Conservation (phyloP, 371 early-diverging fungal species). For the Mucor irregularis region DNA sequence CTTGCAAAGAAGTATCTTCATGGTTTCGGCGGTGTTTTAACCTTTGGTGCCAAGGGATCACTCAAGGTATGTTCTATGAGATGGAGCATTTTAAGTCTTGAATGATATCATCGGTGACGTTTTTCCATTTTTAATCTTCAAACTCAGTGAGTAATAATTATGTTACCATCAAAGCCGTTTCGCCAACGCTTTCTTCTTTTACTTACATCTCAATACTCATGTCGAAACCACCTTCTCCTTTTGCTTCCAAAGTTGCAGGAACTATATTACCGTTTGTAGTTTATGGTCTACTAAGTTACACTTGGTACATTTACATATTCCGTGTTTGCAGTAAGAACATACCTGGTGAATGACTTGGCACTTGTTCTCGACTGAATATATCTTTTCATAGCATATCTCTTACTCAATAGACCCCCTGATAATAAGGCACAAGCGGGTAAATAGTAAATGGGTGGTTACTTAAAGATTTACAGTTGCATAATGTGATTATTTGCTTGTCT, state of each 20-base stretch:
- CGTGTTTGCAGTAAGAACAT: slow-evolving; percentile 51
- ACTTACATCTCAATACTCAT: slow-evolving; percentile 1
- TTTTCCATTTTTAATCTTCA: no score
- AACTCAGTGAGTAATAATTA: no score
- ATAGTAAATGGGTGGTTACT: no score
- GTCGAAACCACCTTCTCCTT: slow-evolving; percentile 24
- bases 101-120: no score
- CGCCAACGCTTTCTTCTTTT: background rate
- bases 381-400: slow-evolving; percentile 1
- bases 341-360: background rate
- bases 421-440: slow-evolving; percentile 36
- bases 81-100: no score
- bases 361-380: background rate
- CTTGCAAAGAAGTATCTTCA: slow-evolving; percentile 76
- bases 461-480: no score
- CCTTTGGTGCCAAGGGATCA: slow-evolving; percentile 78
- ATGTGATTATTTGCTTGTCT: no score
- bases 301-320: slow-evolving; percentile 56
- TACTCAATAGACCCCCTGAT: slow-evolving; percentile 12
- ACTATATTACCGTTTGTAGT: slow-evolving; percentile 38
- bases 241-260: slow-evolving; percentile 21
- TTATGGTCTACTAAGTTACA: slow-evolving; percentile 37
- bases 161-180: no score
- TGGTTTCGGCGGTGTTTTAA: slow-evolving; percentile 84
- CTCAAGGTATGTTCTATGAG: no score